phyloP scores from a whole-genome alignment of 768 basidiomycete genomes.

The Amanita phalloides region DNA sequence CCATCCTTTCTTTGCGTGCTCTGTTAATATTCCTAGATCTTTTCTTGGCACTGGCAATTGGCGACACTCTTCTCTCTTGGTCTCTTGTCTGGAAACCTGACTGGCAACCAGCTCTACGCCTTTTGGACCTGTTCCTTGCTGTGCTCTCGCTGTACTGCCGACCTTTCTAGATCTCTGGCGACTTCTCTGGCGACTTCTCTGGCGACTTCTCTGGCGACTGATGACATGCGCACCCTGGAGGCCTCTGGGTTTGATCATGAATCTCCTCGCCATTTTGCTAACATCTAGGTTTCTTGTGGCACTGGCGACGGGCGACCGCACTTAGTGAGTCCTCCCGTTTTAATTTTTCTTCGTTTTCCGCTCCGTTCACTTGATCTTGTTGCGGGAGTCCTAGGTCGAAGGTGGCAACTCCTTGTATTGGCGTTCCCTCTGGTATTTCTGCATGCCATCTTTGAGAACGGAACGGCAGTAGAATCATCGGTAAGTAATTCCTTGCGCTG shows the following conservation, averaged over 20 bases:
- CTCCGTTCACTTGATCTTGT: neutral
- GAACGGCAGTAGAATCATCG: too few relatives aligned
- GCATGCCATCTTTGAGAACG: too few relatives aligned
- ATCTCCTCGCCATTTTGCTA: neutral
- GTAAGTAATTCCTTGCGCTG: neutral
- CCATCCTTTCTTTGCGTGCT: too few relatives aligned
- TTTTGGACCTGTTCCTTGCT: too few relatives aligned
- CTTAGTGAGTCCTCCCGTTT: neutral
- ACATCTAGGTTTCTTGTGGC: neutral
- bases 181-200: too few relatives aligned
- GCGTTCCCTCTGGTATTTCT: neutral
- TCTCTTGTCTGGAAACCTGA: neutral
- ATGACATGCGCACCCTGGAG: too few relatives aligned
- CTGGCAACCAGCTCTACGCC: too few relatives aligned
- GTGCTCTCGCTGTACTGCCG: too few relatives aligned
- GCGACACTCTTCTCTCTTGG: neutral
- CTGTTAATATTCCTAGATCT: too few relatives aligned
- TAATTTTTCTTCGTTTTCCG: neutral
- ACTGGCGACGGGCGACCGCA: neutral
- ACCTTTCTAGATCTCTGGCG: neutral
- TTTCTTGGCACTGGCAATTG: neutral
- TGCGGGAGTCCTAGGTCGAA: neutral
- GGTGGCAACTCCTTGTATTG: neutral
- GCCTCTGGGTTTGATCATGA: neutral
- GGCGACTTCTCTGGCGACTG: neutral